Base-by-base conservation (phyloP, 2,329 filamentous ascomycete species). In the Pestalotiopsis sp. region DNA sequence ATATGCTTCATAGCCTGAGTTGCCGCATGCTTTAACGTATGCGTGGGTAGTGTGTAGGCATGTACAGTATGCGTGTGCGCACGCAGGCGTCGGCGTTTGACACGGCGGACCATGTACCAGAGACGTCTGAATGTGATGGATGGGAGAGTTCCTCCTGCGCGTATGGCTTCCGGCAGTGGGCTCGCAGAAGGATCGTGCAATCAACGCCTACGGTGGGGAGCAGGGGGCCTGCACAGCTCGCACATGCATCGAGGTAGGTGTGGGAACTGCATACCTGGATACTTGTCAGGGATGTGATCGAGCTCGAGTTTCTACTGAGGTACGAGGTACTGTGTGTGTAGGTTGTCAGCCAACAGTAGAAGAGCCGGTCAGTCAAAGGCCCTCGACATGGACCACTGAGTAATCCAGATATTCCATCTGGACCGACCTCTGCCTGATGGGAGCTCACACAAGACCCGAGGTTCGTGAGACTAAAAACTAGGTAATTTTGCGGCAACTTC, bases 141-240 rank as follows among this genome's bases (percentile, higher is more conserved):
- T 52, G 38, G 39, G 41, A 58, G 39, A 20, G 27, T 38, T 64
- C 27, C 25, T 58, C 14, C 36, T 67, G 65, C 68, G 68, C 64
- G 65, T 64, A 69, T 67, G 55, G 64, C 64, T 67, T 67, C 60
- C 68, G 68, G 65, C 67, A 68, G 61, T 58, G 67, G 60, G 11
- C 52, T 67, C 62, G 67, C 67, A 68, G 67, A 57, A 64, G 68
- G 68, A 68, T 65, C 60, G 59, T 63, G 68, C 62, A 68, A 65
- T 60, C 52, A 65, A 70, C 36, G 39, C 65, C 68, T 66, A 65
- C 68, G 69, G 38, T 66, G 45, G 14, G 36, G 14, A 36, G 52
- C 64, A 60, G 52, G 55, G 59, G 59, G 27, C 27, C 25, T n/a
- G n/a, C 59, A 38, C 23, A 63, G 60, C 31, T 36, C 31, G 31